Conservation (phyloP, 2,329 filamentous ascomycete genomes). For the Coleophoma cylindrospora region DNA sequence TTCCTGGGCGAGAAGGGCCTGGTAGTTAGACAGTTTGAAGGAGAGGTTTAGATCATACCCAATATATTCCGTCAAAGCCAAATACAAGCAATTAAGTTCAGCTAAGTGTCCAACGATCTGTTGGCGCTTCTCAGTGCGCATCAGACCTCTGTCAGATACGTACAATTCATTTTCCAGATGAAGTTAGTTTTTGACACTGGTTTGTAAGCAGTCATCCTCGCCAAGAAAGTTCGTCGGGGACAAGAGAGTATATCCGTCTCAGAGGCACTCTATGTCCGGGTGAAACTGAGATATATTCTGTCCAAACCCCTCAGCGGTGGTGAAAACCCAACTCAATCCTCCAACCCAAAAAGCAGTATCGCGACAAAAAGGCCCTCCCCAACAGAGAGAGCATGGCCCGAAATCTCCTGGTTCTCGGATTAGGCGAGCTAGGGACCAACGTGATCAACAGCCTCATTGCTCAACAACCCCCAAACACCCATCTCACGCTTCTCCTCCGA, state of each 20-base stretch:
- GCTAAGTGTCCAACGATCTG: too few relatives aligned
- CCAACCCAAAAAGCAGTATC: not conserved
- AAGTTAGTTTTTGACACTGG: not conserved
- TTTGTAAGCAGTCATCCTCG: not conserved
- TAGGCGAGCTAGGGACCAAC: conserved; percentile 59
- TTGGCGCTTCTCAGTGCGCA: too few relatives aligned
- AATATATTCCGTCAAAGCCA: too few relatives aligned
- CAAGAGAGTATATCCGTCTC: not conserved
- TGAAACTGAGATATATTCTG: too few relatives aligned
- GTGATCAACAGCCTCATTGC: conserved; percentile 48
- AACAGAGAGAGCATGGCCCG: too few relatives aligned
- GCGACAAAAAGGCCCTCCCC: not conserved
- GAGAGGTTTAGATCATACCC: conserved; percentile 10
- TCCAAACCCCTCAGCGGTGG: too few relatives aligned
- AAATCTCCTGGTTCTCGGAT: conserved; percentile 55
- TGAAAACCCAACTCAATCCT: too few relatives aligned
- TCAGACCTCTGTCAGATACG: too few relatives aligned
- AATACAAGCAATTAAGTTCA: too few relatives aligned
- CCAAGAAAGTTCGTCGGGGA: not conserved
- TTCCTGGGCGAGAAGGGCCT: conserved; percentile 67
- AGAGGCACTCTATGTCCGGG: too few relatives aligned
- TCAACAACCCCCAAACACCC: conserved; percentile 29
- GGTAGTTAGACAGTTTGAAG: conserved; percentile 73
- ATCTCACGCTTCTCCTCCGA: conserved; percentile 50
- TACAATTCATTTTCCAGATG: too few relatives aligned